Evolutionary conservation across 257 asterid genomes (phyloP).

Genomic region (Paulownia fortunei): DNA sequence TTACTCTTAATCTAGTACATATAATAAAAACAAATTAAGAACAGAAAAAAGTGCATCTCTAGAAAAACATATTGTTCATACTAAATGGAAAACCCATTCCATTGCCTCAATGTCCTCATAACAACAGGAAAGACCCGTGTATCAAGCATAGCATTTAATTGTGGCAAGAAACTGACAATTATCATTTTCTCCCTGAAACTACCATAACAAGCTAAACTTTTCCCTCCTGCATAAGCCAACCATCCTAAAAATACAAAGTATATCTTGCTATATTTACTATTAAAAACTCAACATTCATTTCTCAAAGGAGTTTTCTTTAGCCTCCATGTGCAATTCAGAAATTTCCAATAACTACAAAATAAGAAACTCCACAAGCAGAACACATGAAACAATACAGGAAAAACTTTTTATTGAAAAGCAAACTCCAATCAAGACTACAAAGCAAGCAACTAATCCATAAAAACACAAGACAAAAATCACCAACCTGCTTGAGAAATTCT

Average conservation of each 20-base stretch:
- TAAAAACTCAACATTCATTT: not conserved
- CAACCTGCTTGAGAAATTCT: slow-evolving; percentile 96
- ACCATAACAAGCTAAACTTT: not conserved
- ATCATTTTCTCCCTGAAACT: slow-evolving; percentile 11
- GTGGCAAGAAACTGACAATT: not conserved
- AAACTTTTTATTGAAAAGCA: not conserved
- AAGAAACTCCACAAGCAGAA: not conserved
- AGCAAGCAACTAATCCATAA: not conserved
- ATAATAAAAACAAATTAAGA: not conserved
- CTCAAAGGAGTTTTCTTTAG: not conserved
- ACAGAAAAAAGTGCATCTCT: not conserved
- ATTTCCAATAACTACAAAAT: not conserved
- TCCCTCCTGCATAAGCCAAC: not conserved
- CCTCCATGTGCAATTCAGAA: not conserved
- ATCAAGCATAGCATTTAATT: slow-evolving; percentile 5
- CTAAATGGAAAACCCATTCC: not conserved
- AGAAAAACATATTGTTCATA: not conserved
- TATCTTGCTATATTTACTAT: not conserved
- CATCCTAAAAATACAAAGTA: slow-evolving; percentile 17
- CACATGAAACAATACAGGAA: not conserved
- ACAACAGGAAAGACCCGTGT: not conserved
- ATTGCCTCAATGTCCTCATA: not conserved
- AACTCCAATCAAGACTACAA: not conserved
- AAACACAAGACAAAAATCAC: slow-evolving; percentile 19
- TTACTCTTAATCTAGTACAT: not conserved